Evolutionary conservation across 208 protist genomes (phyloP).

Genomic region (Wallacemonas sp.): DNA sequence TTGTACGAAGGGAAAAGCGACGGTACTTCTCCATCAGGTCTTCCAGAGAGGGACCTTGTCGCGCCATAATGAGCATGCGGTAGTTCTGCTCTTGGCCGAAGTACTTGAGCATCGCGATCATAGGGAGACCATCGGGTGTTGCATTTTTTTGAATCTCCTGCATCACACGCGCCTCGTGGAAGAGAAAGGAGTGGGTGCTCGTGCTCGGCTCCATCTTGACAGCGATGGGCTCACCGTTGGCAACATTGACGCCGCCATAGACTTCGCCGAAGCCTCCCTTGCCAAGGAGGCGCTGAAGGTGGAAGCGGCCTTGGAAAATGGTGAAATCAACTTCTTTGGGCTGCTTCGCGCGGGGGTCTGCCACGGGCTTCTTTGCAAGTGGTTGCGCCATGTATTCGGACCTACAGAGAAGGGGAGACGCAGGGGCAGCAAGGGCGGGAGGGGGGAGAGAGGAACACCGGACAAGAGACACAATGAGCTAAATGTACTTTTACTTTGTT

Average conservation of each 20-base stretch:
- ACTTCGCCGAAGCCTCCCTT: conserved; percentile 98
- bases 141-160: conserved; percentile 65
- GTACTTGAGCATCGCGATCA: conserved; percentile 95
- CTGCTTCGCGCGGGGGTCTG: too few species aligned
- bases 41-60: conserved; percentile 97
- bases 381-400: neutral
- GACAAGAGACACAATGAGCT: neutral
- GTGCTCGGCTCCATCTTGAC: conserved; percentile 54
- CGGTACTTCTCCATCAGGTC: conserved; percentile 78
- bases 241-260: conserved; percentile 72
- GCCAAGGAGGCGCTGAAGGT: conserved; percentile 84
- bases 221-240: conserved; percentile 32
- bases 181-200: conserved; percentile 94
- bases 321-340: conserved; percentile 10
- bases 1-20: conserved; percentile 97
- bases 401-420: neutral
- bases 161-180: conserved; percentile 96
- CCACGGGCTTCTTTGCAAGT: neutral
- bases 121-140: conserved; percentile 33
- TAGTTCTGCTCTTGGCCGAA: conserved; percentile 96
- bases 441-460: neutral
- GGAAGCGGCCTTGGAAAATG: conserved; percentile 56
- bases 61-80: conserved; percentile 98
- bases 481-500: neutral
- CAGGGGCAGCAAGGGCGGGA: neutral